These are phyloP conservation scores for Sporobolomyces phaffii DNA, from an alignment of 768 basidiomycete genomes.

Conservation along the genomic window DNA sequence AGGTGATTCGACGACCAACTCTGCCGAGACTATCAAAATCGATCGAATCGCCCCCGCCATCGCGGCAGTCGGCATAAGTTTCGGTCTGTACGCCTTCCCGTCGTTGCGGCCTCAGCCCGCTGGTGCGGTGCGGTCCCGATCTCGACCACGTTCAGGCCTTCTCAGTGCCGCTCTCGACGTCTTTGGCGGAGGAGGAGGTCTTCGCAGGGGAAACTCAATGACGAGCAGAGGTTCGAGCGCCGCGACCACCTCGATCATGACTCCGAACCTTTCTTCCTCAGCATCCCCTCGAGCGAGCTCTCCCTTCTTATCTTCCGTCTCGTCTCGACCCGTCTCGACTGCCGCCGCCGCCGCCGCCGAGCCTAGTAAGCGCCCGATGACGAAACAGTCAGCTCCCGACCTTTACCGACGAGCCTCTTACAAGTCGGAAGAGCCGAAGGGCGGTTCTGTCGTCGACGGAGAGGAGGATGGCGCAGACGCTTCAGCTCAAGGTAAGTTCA, in stretches of 20 bases:
- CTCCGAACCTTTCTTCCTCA: background rate
- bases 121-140: background rate
- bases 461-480: background rate
- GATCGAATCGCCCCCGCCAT: constrained; percentile 25
- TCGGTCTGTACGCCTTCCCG: background rate
- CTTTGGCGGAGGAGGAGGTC: constrained; percentile 11
- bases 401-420: background rate
- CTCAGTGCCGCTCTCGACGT: constrained; percentile 23
- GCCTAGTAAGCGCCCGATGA: background rate
- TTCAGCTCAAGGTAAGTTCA: no score
- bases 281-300: background rate
- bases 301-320: background rate
- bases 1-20: background rate
- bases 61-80: constrained; percentile 11
- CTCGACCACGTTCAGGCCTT: constrained; percentile 20
- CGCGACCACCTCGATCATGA: constrained; percentile 21
- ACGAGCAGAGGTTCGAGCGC: constrained; percentile 27
- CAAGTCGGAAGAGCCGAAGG: background rate
- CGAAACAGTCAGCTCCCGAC: constrained; percentile 28
- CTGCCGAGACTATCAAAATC: constrained; percentile 12
- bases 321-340: background rate
- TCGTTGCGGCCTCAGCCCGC: background rate
- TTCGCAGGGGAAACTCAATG: constrained; percentile 26
- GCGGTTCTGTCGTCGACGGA: background rate
- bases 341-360: background rate